Evolutionary conservation across 441 rosid genomes (phyloP).

Genomic region (Isatis lusitanica): DNA sequence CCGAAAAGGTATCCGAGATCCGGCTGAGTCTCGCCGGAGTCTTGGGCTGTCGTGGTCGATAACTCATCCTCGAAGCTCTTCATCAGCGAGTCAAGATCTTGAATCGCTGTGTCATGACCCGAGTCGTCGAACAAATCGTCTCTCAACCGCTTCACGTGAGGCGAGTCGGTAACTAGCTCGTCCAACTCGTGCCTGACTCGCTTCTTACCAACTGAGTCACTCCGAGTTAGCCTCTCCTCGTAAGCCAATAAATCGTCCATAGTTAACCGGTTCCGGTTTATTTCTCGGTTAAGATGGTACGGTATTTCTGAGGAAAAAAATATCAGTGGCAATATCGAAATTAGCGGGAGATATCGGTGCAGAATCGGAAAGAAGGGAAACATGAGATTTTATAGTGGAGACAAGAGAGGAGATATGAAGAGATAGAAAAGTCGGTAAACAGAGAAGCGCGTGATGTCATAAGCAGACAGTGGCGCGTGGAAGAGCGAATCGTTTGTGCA

Average conservation of each 20-base stretch:
- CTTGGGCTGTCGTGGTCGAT: conserved; percentile 32
- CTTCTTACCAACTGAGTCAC: conserved; percentile 40
- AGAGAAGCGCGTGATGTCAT: conserved; percentile 24
- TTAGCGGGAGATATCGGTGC: conserved; percentile 30
- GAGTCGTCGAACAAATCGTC: conserved; percentile 69
- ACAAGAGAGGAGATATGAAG: conserved; percentile 24
- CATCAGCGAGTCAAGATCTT: conserved; percentile 69
- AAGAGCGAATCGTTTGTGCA: conserved; percentile 34
- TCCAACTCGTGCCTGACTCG: conserved; percentile 47
- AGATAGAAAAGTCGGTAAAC: conserved; percentile 28
- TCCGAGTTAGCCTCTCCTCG: conserved; percentile 10
- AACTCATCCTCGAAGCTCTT: conserved; percentile 72
- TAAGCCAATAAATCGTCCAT: conserved; percentile 42
- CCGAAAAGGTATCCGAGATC: conserved; percentile 72
- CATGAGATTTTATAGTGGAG: conserved; percentile 53
- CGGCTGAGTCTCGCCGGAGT: conserved; percentile 54
- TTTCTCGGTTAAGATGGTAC: conserved; percentile 8
- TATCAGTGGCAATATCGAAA: conserved; percentile 16
- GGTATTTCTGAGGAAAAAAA: not conserved
- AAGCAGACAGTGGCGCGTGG: conserved; percentile 48
- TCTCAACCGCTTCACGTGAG: conserved; percentile 59
- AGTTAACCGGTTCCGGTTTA: conserved; percentile 8
- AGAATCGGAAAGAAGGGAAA: conserved; percentile 33
- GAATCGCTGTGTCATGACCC: conserved; percentile 41
- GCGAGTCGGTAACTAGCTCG: conserved; percentile 40